phyloP scores from a whole-genome alignment of 169 alveolate genomes.

The Plasmodium relictum region DNA sequence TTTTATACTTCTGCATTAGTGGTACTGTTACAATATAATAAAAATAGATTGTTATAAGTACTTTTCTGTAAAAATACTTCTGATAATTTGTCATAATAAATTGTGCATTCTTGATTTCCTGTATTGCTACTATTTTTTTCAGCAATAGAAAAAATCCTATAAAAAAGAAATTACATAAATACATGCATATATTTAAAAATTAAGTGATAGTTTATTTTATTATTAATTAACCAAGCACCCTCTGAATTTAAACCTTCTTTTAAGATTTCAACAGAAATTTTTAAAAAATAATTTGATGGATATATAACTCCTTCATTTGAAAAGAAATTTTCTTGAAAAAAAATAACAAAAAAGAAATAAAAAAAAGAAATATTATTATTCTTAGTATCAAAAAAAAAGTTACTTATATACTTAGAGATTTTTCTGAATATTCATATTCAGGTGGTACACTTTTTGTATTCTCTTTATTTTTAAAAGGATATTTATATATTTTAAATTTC shows the following conservation, averaged over 20 bases:
- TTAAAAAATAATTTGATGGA: slow-evolving; percentile 40
- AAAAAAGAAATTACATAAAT: neutral
- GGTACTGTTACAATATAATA: slow-evolving; percentile 49
- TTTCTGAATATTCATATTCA: slow-evolving; percentile 45
- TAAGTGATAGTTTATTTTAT: neutral
- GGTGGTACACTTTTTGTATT: slow-evolving; percentile 18
- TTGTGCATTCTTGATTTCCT: slow-evolving; percentile 37
- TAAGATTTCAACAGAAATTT: slow-evolving; percentile 39
- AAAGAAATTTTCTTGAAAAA: slow-evolving; percentile 28
- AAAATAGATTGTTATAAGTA: slow-evolving; percentile 11
- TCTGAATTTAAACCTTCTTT: slow-evolving; percentile 32
- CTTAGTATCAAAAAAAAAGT: neutral
- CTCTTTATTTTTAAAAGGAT: slow-evolving; percentile 38
- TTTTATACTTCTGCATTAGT: slow-evolving; percentile 49
- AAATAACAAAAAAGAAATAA: neutral
- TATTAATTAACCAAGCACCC: slow-evolving; percentile 17
- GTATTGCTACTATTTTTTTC: slow-evolving; percentile 15
- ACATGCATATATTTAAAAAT: neutral
- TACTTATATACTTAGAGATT: slow-evolving; percentile 44
- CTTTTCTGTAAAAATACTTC: slow-evolving; percentile 27
- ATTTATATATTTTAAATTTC: slow-evolving; percentile 31
- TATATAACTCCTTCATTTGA: slow-evolving; percentile 19
- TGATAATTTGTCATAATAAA: slow-evolving; percentile 10
- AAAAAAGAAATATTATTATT: neutral
- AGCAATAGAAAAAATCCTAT: slow-evolving; percentile 41